Percentiles rank a stretch among this genome's conserved stretches.
Evolutionary conservation across 148 eudicot species (phyloP).

Genomic region (Camellia lanceoleosa): DNA sequence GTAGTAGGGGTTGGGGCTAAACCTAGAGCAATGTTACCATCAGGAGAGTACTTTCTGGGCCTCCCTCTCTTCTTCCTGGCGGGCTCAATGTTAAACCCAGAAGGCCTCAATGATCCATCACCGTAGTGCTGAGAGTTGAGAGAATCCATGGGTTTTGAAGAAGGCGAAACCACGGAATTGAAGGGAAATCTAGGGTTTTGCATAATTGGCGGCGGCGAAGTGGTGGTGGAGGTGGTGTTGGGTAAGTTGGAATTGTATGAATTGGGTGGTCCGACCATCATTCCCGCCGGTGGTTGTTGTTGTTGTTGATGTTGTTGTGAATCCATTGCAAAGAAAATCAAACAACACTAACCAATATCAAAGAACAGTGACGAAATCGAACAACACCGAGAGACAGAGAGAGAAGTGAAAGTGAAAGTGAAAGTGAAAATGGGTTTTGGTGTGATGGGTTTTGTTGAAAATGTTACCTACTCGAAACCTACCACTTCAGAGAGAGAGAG

Average conservation of each 20-base stretch:
- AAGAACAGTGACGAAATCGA: too few relatives aligned
- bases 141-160: slow-evolving; percentile 26
- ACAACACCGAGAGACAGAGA: too few relatives aligned
- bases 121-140: slow-evolving; percentile 26
- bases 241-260: slow-evolving; percentile 19
- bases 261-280: slow-evolving; percentile 30
- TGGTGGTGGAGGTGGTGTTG: slow-evolving; percentile 13
- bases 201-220: slow-evolving; percentile 25
- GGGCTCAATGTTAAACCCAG: slow-evolving; percentile 52
- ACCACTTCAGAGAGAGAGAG: neutral
- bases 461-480: slow-evolving; percentile 1
- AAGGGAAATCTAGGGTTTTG: slow-evolving; percentile 46
- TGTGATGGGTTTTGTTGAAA: slow-evolving; percentile 13
- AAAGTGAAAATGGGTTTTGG: neutral
- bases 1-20: slow-evolving; percentile 32
- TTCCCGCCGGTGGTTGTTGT: slow-evolving; percentile 27
- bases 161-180: slow-evolving; percentile 25
- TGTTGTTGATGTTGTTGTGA: slow-evolving; percentile 24
- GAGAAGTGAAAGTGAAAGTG: neutral
- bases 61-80: slow-evolving; percentile 82
- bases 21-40: slow-evolving; percentile 49
- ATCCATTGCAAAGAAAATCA: slow-evolving; percentile 13
- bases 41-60: slow-evolving; percentile 90
- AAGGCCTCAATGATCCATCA: slow-evolving; percentile 28
- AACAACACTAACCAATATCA: too few relatives aligned